Conservation (phyloP, 352 stramenopile genomes). For the Poterioochromonas sp. region DNA sequence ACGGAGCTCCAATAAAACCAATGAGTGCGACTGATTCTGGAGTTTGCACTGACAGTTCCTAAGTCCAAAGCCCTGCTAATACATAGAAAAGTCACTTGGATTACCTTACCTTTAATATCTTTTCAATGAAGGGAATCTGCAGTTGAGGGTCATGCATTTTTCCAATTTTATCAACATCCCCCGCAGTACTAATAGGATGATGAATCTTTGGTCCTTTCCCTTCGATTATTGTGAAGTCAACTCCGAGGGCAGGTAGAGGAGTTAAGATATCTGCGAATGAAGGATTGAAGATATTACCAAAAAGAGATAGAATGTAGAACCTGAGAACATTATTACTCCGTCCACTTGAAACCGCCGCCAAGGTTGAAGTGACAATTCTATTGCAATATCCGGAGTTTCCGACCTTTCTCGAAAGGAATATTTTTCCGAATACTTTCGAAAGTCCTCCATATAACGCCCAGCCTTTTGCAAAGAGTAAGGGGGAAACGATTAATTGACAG, state of each 20-base stretch:
- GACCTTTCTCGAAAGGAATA: constrained; percentile 64
- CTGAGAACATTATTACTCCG: constrained; percentile 74
- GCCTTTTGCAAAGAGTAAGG: constrained; percentile 41
- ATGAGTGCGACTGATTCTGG: constrained; percentile 61
- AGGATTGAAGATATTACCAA: neutral
- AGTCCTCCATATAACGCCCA: constrained; percentile 67
- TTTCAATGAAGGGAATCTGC: constrained; percentile 60
- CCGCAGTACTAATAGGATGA: constrained; percentile 51
- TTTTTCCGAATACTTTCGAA: constrained; percentile 66
- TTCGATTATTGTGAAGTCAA: constrained; percentile 70
- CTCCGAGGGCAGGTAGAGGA: constrained; percentile 60
- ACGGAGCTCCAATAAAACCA: constrained; percentile 70
- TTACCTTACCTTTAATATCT: constrained; percentile 41
- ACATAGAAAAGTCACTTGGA: neutral
- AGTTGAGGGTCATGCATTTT: constrained; percentile 46
- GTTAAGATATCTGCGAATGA: constrained; percentile 61
- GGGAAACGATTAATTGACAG: constrained; percentile 14
- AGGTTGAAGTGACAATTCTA: constrained; percentile 65
- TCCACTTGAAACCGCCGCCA: constrained; percentile 67
- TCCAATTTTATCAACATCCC: constrained; percentile 46
- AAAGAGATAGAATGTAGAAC: neutral
- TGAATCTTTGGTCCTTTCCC: constrained; percentile 62
- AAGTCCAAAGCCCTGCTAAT: neutral
- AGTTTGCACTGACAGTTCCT: constrained; percentile 26
- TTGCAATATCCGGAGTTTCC: constrained; percentile 65